phyloP scores from a whole-genome alignment of 2,329 filamentous ascomycete genomes.

The Gnomoniopsis smithogilvyi region DNA sequence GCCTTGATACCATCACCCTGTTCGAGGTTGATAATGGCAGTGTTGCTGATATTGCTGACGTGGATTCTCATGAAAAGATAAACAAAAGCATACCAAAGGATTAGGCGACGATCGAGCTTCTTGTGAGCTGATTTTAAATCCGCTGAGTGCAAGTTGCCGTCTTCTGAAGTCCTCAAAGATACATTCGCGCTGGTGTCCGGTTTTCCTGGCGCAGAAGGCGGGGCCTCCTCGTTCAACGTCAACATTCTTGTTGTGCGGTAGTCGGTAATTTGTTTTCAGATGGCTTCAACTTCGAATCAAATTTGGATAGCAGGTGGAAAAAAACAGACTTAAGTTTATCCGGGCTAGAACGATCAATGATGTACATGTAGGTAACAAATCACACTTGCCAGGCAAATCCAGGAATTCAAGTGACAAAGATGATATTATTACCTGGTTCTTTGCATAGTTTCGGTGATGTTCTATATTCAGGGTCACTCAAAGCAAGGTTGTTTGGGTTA shows the following conservation, averaged over 20 bases:
- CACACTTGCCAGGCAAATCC: too few species aligned
- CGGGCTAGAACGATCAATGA: too few species aligned
- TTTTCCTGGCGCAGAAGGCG: neutral
- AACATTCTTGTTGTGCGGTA: too few species aligned
- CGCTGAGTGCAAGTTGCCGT: neutral
- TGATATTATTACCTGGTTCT: too few species aligned
- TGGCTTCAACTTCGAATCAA: too few species aligned
- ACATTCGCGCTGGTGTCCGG: neutral
- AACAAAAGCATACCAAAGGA: slow-evolving; percentile 24
- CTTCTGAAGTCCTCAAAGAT: neutral
- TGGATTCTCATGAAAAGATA: slow-evolving; percentile 26
- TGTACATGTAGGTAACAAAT: too few species aligned
- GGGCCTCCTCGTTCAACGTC: neutral
- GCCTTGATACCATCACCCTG: slow-evolving; percentile 24
- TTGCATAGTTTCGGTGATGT: neutral
- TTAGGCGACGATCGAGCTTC: slow-evolving; percentile 23
- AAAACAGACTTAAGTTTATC: too few species aligned
- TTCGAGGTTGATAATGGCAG: slow-evolving; percentile 27
- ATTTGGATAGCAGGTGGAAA: too few species aligned
- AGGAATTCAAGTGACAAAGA: too few species aligned
- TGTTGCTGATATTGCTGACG: slow-evolving; percentile 25
- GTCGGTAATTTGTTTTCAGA: too few species aligned
- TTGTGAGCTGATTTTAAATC: slow-evolving; percentile 18
- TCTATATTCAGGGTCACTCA: neutral
- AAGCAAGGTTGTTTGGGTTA: neutral